Base-by-base conservation (phyloP, 768 basidiomycete species). In the Rhodosporidiobolus sp. region DNA sequence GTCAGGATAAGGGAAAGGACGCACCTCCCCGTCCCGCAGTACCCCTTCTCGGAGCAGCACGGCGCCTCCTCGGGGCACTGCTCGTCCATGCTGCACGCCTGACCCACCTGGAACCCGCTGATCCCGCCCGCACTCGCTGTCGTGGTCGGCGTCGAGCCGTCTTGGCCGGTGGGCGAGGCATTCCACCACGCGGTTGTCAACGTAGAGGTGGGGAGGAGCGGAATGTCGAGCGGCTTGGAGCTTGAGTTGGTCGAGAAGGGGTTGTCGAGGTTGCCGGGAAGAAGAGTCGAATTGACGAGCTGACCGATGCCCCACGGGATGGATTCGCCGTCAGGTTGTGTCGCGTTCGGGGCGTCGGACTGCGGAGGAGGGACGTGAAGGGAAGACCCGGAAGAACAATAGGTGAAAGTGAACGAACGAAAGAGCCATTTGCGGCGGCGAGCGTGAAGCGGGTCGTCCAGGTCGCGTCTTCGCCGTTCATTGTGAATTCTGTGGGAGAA, bases 371-470 rank as follows among this genome's bases (percentile, higher is more conserved):
- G 17, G 12, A 38, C 24, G 34, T 28, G 3, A 35, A 2, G 7
- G 1, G 5, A 28, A 20, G 19, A 14, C 3, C 17, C n/a, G n/a
- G n/a, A n/a, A 11, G 1, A n/a, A 11, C 17, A 30, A 6, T 32
- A 28, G 1, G 7, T 30, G 17, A 9, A 38, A 17, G 11, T 1
- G 4, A 3, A 54, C 73, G 46, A 35, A 74, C 76, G 11, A 55
- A 52, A 0, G 63, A 26, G 0, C 73, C 73, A 45, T 72, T 63
- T 10, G 67, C 52, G 5, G 43, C 58, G 3, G 73, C 70, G 34
- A 77, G 57, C 10, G 76, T 54, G 67, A 77, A 77, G 1, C 76
- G 52, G 8, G 45, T 63, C 14, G 76, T 75, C 63, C 71, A 77
- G 2, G 58, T 54, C 26, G 65, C 57, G 8, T 65, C 45, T 3